A percentile compares a stretch with the other conserved stretches of the same genome.
These are phyloP conservation scores for Erysimum cheiranthoides DNA, from an alignment of 345 rosid species.

Conservation along the genomic window DNA sequence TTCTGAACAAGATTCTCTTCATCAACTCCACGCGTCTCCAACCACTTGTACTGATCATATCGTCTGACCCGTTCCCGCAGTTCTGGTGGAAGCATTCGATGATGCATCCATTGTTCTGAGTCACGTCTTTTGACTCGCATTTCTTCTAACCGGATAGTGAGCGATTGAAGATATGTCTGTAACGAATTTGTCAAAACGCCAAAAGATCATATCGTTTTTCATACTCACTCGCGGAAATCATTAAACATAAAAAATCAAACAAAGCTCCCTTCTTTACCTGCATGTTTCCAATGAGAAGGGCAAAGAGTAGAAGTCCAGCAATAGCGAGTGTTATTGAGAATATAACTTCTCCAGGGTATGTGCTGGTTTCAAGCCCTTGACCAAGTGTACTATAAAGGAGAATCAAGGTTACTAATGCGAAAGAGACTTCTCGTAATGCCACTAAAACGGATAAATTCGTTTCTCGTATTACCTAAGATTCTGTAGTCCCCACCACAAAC, in stretches of 20 bases:
- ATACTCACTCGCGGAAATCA: not conserved
- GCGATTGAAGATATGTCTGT: slow-evolving; percentile 98
- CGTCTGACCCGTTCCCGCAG: slow-evolving; percentile 91
- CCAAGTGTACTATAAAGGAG: slow-evolving; percentile 76
- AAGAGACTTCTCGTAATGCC: not conserved
- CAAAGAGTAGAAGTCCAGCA: slow-evolving; percentile 91
- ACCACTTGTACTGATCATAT: slow-evolving; percentile 96
- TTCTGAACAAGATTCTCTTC: slow-evolving; percentile 86
- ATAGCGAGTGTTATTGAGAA: slow-evolving; percentile 88
- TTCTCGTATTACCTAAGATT: slow-evolving; percentile 70
- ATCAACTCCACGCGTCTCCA: slow-evolving; percentile 96
- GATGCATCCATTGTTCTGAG: slow-evolving; percentile 99
- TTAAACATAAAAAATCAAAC: not conserved
- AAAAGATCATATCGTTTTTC: slow-evolving; percentile 17
- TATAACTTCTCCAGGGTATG: slow-evolving; percentile 84
- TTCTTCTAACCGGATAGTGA: slow-evolving; percentile 94
- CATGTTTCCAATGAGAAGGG: slow-evolving; percentile 98
- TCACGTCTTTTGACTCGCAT: slow-evolving; percentile 99
- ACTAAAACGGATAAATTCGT: not conserved
- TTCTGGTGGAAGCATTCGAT: slow-evolving; percentile 91
- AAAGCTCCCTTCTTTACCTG: slow-evolving; percentile 61
- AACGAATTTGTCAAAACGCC: not conserved
- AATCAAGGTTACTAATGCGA: not conserved
- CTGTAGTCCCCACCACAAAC: slow-evolving; percentile 99
- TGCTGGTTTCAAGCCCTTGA: slow-evolving; percentile 95